phyloP scores from a whole-genome alignment of 2,329 filamentous ascomycete species.

The Fusarium lyarnte region DNA sequence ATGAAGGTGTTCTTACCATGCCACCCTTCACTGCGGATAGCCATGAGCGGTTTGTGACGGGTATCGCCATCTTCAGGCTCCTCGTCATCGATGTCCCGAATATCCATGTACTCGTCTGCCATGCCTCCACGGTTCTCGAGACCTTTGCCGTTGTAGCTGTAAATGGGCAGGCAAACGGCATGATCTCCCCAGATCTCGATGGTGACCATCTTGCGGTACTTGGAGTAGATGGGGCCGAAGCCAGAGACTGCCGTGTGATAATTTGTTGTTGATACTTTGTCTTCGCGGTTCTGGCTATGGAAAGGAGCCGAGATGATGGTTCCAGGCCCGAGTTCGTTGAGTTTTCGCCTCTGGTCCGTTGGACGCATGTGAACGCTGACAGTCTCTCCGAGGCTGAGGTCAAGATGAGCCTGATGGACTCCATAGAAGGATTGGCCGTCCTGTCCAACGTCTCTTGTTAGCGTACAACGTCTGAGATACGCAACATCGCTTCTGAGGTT shows the following conservation, averaged over 20 bases:
- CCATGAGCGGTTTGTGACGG: background rate
- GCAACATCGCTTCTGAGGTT: background rate
- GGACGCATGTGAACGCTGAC: slow-evolving; percentile 15
- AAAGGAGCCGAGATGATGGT: slow-evolving; percentile 34
- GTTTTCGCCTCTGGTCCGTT: background rate
- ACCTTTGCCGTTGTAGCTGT: slow-evolving; percentile 31
- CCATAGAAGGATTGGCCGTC: slow-evolving; percentile 4
- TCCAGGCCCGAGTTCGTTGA: slow-evolving; percentile 6
- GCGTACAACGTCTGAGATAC: background rate
- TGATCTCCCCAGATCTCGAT: slow-evolving; percentile 33
- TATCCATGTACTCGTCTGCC: slow-evolving; percentile 31
- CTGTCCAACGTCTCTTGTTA: background rate
- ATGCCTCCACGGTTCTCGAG: slow-evolving; percentile 13
- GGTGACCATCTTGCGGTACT: slow-evolving; percentile 40
- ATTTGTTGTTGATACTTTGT: background rate
- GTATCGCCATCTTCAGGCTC: background rate
- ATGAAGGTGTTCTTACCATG: slow-evolving; percentile 7
- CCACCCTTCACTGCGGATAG: slow-evolving; percentile 10
- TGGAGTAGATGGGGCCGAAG: slow-evolving; percentile 34
- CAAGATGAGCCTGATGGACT: slow-evolving; percentile 7
- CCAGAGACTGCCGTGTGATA: slow-evolving; percentile 13
- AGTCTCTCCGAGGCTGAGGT: slow-evolving; percentile 6
- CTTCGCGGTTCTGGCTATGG: slow-evolving; percentile 16
- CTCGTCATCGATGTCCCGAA: slow-evolving; percentile 18
- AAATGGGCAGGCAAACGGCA: slow-evolving; percentile 30